Base-by-base conservation (phyloP, 768 basidiomycete genomes). In the Lepiota brunneoincarnata region DNA sequence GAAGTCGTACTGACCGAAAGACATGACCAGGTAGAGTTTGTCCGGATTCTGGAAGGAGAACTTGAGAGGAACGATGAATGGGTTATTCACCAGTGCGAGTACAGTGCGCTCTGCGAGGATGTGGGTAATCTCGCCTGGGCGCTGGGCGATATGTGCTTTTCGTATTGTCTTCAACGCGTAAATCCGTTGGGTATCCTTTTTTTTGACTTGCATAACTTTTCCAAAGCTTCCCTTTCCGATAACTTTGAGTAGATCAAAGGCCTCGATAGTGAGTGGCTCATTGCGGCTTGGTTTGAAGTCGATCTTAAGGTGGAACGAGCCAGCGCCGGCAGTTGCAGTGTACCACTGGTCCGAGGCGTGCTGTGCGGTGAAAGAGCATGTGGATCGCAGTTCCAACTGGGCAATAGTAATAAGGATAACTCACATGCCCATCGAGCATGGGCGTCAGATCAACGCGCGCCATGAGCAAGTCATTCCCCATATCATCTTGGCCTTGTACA, bases 141-240 rank as follows among this genome's bases (percentile, higher is more conserved):
- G 83, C 31, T 91, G 91, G 4, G 96, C 97, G 60, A 98, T 98
- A 65, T 97, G 93, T 3, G 96, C 96, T 71, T 99, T 99, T 50
- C 95, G 84, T 63, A 98, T 98, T 2, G 97, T 98, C 76, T 98
- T 98, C 63, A 99, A 78, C 2, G 96, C 96, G 73, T 99, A 99
- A 64, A 99, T 90, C 54, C 97, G 92, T 61, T 92, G 83, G 1
- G 97, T 98, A 71, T 99, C 94, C 74, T 97, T 95, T 75, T 99
- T 99, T 50, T 94, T 88, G 38, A 99, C 96, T 80, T 99, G 96
- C 97, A 98, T 98, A 35, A 96, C 95, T 72, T 99, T 99, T 14
- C 97, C 96, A 63, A 99, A 99, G 56, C 86, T 89, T 10, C 97
- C 96, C 71, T 98, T 98, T 17, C 96, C 95, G 55, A 99, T 96